Evolutionary conservation across 768 basidiomycete genomes (phyloP).

Genomic region (Suillus subalutaceus): DNA sequence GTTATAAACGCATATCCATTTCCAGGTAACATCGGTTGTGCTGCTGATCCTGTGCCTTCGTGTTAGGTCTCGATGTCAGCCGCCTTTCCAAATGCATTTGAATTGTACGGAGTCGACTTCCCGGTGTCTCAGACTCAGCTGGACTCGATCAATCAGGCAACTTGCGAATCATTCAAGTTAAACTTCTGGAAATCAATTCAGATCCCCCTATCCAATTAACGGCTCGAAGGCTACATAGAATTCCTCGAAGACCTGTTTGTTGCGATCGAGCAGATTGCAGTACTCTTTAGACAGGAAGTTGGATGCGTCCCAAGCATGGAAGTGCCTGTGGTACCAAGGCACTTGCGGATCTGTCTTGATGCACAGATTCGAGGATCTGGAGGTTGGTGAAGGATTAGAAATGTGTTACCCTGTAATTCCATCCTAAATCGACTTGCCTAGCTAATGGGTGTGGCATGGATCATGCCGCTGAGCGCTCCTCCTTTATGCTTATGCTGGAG

Average conservation of each 20-base stretch:
- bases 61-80: conserved; percentile 44
- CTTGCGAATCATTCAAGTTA: conserved; percentile 51
- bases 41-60: neutral
- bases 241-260: conserved; percentile 81
- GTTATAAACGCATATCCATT: conserved; percentile 77
- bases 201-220: conserved; percentile 96
- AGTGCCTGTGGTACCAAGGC: conserved; percentile 51
- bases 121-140: conserved; percentile 56
- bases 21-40: conserved; percentile 61
- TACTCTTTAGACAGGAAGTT: conserved; percentile 37
- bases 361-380: conserved; percentile 44
- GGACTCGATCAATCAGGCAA: conserved; percentile 11
- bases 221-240: conserved; percentile 78
- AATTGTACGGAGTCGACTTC: conserved; percentile 94
- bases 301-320: conserved; percentile 4
- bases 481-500: neutral
- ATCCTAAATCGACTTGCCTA: neutral
- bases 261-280: conserved; percentile 65
- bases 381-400: conserved; percentile 10
- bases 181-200: conserved; percentile 89
- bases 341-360: conserved; percentile 72
- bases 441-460: neutral
- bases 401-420: neutral
- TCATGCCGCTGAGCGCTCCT: neutral
- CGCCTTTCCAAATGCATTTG: conserved; percentile 90